Evolutionary conservation across 2,329 filamentous ascomycete genomes (phyloP).

Genomic region (Cladosporium sp.): DNA sequence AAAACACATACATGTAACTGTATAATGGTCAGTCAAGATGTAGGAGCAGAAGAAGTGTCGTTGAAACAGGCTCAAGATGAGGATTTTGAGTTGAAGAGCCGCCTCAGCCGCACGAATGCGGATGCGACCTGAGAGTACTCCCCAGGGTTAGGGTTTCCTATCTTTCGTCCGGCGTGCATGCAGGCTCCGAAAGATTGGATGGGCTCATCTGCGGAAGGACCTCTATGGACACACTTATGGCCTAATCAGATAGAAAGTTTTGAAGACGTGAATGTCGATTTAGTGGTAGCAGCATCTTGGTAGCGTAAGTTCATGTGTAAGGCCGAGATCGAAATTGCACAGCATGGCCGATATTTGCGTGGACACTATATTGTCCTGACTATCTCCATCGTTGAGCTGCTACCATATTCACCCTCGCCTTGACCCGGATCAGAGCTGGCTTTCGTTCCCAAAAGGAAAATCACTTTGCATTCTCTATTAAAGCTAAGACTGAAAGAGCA

Average conservation of each 20-base stretch:
- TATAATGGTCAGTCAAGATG: background rate
- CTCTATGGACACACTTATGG: background rate
- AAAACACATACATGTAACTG: background rate
- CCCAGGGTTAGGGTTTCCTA: background rate
- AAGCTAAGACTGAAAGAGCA: background rate
- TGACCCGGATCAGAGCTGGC: background rate
- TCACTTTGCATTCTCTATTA: background rate
- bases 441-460: background rate
- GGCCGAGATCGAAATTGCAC: background rate
- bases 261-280: background rate
- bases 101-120: background rate
- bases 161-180: background rate
- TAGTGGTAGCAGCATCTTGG: background rate
- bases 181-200: background rate
- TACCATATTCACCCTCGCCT: background rate
- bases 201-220: background rate
- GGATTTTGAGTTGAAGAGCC: background rate
- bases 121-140: background rate
- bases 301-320: background rate
- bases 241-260: background rate
- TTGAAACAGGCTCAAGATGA: background rate
- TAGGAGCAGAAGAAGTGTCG: background rate
- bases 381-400: background rate
- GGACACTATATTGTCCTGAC: background rate
- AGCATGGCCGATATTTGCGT: background rate